These are phyloP conservation scores for Metarhizium anisopliae DNA, from an alignment of 2,329 filamentous ascomycete genomes.

Conservation along the genomic window DNA sequence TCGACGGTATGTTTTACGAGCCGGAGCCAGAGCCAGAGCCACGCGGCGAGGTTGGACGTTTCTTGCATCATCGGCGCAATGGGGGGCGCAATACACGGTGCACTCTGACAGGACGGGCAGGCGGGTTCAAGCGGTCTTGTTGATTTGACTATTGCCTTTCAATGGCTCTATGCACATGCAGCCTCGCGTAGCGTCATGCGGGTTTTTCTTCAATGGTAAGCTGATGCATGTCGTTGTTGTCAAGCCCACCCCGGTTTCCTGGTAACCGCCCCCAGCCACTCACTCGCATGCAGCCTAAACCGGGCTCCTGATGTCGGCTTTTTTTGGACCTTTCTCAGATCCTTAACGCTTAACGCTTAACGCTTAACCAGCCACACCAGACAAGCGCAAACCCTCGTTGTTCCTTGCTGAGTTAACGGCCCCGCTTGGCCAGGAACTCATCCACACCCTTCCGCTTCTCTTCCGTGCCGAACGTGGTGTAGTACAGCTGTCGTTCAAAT, in stretches of 20 bases:
- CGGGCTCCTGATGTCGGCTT: no score
- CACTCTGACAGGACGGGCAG: background rate
- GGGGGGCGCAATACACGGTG: background rate
- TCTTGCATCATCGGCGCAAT: background rate
- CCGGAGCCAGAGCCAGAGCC: no score
- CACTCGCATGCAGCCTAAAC: background rate
- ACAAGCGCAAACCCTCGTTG: background rate
- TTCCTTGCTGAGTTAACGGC: background rate
- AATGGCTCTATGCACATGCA: conserved; percentile 2
- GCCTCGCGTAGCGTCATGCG: background rate
- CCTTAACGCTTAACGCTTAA: background rate
- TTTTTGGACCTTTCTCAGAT: background rate
- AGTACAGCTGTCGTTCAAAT: conserved; percentile 26
- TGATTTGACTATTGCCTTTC: background rate
- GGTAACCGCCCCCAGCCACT: background rate
- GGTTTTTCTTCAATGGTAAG: conserved; percentile 4
- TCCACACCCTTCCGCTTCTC: conserved; percentile 20
- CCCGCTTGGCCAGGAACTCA: conserved; percentile 18
- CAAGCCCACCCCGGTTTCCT: background rate
- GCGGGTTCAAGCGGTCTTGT: background rate
- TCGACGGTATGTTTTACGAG: no score
- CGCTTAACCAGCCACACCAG: background rate
- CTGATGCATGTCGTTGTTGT: background rate
- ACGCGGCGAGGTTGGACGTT: no score
- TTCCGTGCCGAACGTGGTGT: conserved; percentile 23